Base-by-base conservation (phyloP, 1,139 yeast species). In the Kodamaea ohmeri region DNA sequence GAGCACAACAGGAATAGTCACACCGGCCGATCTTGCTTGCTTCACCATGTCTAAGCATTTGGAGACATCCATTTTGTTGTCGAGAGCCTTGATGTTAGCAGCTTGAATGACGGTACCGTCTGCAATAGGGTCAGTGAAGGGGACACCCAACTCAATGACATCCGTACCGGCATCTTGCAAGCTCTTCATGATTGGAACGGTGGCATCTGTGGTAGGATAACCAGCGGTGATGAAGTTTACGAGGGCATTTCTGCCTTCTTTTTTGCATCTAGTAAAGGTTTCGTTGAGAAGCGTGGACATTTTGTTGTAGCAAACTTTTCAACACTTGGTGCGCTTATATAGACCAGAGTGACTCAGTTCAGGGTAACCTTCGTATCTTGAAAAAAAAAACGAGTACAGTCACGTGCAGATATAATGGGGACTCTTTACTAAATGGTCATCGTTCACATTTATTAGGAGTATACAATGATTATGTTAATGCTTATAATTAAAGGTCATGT, bases 111-210 rank as follows among this genome's bases (percentile, higher is more conserved):
- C 88, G 27, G 97, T 96, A 34, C 99, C 99, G 61, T 92, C 99
- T 30, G 97, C 99, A 55, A 92, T 88, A 31, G 99, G 98, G 59
- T 92, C 99, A n/a, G 96, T 83, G 61, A 92, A 92, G 31, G 99
- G 99, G 56, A 94, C 69, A 45, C 99, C 98, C 36, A 92, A 68
- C 66, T 92, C 99, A 49, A 92, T 87, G 46, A 92, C 76, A 58
- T 92, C 98, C 16, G 87, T 94, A 44, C 99, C 99, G 47, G 95
- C 97, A 32, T 78, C 85, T 67, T 92, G 97, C 67, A 92, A 78
- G 21, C 94, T 92, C 57, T 82, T 76, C 60, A 94, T 61, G 50
- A 90, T 78, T 5, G 95, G 94, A 32, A 92, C 71, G 2, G 98
- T 90, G 50, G 85, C 96, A 40, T 83, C 94, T 39, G 84, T 66